Percentiles rank a stretch among this genome's conserved stretches.
phyloP scores from a whole-genome alignment of 306 rosid genomes.

The Ammopiptanthus mongolicus region DNA sequence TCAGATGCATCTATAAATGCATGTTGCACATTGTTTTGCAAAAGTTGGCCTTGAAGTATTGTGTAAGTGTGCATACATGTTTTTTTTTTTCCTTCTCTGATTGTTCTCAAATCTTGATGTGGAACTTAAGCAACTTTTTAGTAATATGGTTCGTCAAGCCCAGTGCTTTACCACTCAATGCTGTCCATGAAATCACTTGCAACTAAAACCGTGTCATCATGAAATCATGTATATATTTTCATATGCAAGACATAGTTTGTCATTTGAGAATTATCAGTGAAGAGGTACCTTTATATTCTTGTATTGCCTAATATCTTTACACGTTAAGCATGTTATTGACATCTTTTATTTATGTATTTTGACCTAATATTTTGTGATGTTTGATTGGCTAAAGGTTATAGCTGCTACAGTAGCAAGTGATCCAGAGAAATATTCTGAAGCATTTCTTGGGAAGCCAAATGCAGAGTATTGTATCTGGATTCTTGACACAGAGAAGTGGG shows the following conservation, averaged over 20 bases:
- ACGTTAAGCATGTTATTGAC: constrained; percentile 8
- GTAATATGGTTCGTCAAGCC: background rate
- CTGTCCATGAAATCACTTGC: background rate
- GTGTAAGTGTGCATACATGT: background rate
- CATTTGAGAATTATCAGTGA: background rate
- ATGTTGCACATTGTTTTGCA: background rate
- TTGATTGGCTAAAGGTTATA: constrained; percentile 56
- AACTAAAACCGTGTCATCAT: background rate
- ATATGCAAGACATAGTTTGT: background rate
- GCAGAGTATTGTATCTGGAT: constrained; percentile 89
- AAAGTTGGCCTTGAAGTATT: background rate
- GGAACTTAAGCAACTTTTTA: background rate
- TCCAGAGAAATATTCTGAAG: constrained; percentile 73
- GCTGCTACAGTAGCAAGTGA: constrained; percentile 93
- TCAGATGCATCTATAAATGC: background rate
- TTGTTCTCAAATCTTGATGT: background rate
- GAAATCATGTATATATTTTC: background rate
- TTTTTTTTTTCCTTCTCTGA: background rate
- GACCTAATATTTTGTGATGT: constrained; percentile 2
- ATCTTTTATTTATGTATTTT: background rate
- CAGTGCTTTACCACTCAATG: background rate
- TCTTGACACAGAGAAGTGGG: constrained; percentile 91
- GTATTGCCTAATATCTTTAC: background rate
- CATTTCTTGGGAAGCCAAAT: constrained; percentile 88
- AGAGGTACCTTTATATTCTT: background rate